A percentile compares a stretch with the other conserved stretches of the same genome.
Conservation (phyloP, 2,329 filamentous ascomycete genomes). For the Aureobasidium sp. region DNA sequence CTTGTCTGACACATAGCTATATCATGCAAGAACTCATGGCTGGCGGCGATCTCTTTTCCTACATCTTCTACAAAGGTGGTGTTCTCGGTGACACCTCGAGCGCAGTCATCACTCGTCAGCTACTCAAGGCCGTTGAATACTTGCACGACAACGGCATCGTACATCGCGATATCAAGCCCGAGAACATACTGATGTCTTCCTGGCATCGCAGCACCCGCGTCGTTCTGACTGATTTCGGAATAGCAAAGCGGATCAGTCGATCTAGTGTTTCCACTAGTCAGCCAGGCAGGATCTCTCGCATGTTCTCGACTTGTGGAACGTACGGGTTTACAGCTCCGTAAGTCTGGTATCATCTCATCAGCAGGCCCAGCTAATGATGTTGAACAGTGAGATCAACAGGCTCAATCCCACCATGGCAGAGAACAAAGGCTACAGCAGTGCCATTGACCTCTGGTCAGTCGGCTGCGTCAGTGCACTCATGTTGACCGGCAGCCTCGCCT, state of each 20-base stretch:
- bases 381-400: slow-evolving; percentile 28
- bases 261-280: slow-evolving; percentile 17
- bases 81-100: slow-evolving; percentile 42
- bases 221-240: slow-evolving; percentile 54
- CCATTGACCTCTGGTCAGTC: slow-evolving; percentile 56
- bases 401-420: slow-evolving; percentile 23
- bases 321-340: slow-evolving; percentile 52
- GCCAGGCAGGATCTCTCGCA: slow-evolving; percentile 31
- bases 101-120: slow-evolving; percentile 47
- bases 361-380: not conserved
- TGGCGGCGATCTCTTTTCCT: slow-evolving; percentile 54
- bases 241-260: slow-evolving; percentile 36
- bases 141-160: slow-evolving; percentile 48
- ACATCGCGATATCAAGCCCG: slow-evolving; percentile 54
- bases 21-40: slow-evolving; percentile 54
- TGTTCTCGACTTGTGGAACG: slow-evolving; percentile 49
- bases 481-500: slow-evolving; percentile 43
- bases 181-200: slow-evolving; percentile 54
- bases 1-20: slow-evolving; percentile 34
- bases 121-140: slow-evolving; percentile 51
- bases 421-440: slow-evolving; percentile 45
- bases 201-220: slow-evolving; percentile 43
- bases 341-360: slow-evolving; percentile 24
- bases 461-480: slow-evolving; percentile 47
- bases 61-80: slow-evolving; percentile 43